Percentiles rank a stretch among this genome's conserved stretches.
phyloP scores from a whole-genome alignment of 495 filamentous ascomycete genomes.

The Pyrenula aspistea region DNA sequence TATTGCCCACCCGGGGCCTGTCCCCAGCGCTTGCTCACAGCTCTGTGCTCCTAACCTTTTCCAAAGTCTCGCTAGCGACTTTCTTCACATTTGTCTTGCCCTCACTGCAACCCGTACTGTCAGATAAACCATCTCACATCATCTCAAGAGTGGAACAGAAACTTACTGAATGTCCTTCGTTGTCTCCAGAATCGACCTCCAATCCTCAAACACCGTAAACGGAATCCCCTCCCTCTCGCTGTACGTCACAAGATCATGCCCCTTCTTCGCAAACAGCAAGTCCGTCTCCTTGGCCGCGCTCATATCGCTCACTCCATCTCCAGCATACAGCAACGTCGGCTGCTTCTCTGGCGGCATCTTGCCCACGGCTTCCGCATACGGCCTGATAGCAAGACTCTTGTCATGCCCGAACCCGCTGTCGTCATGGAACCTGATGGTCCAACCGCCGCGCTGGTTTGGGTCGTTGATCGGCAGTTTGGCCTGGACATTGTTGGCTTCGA shows the following conservation, averaged over 20 bases:
- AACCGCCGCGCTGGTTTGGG: slow-evolving; percentile 67
- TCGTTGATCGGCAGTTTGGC: slow-evolving; percentile 46
- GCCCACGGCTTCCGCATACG: slow-evolving; percentile 47
- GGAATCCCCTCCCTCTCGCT: slow-evolving; percentile 67
- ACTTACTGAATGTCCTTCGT: slow-evolving; percentile 49
- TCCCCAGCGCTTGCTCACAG: too few relatives aligned
- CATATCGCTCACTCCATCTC: slow-evolving; percentile 82
- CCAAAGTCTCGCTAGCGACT: neutral
- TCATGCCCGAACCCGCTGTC: slow-evolving; percentile 86
- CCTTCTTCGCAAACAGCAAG: slow-evolving; percentile 81
- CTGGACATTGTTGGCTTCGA: slow-evolving; percentile 72
- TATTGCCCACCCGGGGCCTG: too few relatives aligned
- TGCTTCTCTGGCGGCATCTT: slow-evolving; percentile 49
- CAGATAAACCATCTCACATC: neutral
- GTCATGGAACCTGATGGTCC: slow-evolving; percentile 81
- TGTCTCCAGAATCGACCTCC: slow-evolving; percentile 58
- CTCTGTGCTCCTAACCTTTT: neutral
- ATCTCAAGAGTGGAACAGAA: neutral
- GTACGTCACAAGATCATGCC: slow-evolving; percentile 71
- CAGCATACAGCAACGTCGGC: slow-evolving; percentile 76
- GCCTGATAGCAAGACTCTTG: slow-evolving; percentile 78
- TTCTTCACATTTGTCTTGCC: neutral
- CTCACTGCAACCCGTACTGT: neutral
- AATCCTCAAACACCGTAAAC: slow-evolving; percentile 72
- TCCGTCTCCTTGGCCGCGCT: slow-evolving; percentile 83